phyloP scores from a whole-genome alignment of 805 yeast genomes.

The Starmerella floricola region DNA sequence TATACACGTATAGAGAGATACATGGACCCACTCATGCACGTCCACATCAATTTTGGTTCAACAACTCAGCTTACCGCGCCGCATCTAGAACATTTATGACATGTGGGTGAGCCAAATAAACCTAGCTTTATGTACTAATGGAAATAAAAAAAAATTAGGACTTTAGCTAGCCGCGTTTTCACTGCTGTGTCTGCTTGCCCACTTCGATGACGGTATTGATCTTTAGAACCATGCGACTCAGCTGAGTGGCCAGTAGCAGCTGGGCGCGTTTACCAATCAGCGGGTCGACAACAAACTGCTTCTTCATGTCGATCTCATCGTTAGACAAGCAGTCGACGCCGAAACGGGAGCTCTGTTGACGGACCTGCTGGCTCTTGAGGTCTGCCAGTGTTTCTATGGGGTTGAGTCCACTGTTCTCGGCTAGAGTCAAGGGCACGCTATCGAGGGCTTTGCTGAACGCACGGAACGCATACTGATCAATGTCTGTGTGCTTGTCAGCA shows the following conservation, averaged over 20 bases:
- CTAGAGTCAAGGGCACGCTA: conserved; percentile 82
- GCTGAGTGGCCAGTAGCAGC: conserved; percentile 85
- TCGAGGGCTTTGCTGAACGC: conserved; percentile 88
- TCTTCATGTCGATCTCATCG: conserved; percentile 86
- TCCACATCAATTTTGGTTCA: too few relatives aligned
- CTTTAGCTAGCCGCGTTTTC: too few relatives aligned
- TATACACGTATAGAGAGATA: too few relatives aligned
- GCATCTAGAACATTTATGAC: too few relatives aligned
- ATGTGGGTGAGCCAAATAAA: too few relatives aligned
- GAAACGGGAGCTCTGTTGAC: conserved; percentile 52
- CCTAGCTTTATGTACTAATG: too few relatives aligned
- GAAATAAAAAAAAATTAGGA: too few relatives aligned
- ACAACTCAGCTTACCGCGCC: too few relatives aligned
- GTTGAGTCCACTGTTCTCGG: conserved; percentile 92
- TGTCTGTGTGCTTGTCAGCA: conserved; percentile 87
- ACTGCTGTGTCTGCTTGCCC: conserved; percentile 37
- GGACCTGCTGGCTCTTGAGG: conserved; percentile 73
- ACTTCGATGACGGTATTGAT: conserved; percentile 91
- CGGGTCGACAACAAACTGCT: conserved; percentile 90
- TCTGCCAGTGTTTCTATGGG: conserved; percentile 82
- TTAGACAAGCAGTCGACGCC: conserved; percentile 92
- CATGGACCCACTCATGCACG: too few relatives aligned
- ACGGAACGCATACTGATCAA: conserved; percentile 95
- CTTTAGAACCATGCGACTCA: conserved; percentile 94
- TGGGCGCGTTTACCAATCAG: conserved; percentile 96